Percentiles rank a stretch among this genome's conserved stretches.
phyloP scores from a whole-genome alignment of 805 yeast species.

The Deakozyma indianensis region DNA sequence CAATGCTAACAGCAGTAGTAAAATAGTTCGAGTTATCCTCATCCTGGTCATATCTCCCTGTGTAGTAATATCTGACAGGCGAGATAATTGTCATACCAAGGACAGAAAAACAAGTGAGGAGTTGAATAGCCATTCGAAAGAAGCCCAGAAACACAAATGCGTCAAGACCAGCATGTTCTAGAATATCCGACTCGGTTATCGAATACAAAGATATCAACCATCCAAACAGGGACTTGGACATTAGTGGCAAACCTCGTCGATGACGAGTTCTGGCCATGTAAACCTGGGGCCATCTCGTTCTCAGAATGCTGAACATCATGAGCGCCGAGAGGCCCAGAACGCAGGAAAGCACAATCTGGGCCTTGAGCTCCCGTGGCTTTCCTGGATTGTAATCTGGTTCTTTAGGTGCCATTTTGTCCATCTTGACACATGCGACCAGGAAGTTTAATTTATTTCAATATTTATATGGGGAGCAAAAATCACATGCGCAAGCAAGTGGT shows the following conservation, averaged over 20 bases:
- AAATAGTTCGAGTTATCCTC: conserved; percentile 9
- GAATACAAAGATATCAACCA: conserved; percentile 61
- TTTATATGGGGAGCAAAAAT: conserved; percentile 7
- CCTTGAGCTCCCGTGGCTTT: conserved; percentile 12
- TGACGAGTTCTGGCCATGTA: conserved; percentile 67
- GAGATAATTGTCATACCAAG: conserved; percentile 66
- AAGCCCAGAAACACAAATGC: conserved; percentile 86
- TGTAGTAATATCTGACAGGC: conserved; percentile 70
- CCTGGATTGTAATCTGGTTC: conserved; percentile 16
- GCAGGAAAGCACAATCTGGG: conserved; percentile 24
- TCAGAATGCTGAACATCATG: conserved; percentile 49
- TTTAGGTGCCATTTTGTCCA: conserved; percentile 9
- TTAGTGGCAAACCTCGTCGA: conserved; percentile 39
- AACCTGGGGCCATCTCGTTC: conserved; percentile 64
- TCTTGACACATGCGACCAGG: conserved; percentile 24
- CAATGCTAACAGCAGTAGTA: neutral
- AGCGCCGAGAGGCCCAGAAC: conserved; percentile 58
- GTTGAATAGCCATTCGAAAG: conserved; percentile 73
- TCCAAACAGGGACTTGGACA: conserved; percentile 54
- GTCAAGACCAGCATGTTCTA: conserved; percentile 86
- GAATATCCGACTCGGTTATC: conserved; percentile 59
- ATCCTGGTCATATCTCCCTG: conserved; percentile 59
- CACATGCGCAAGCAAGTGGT: conserved; percentile 8
- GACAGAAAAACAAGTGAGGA: conserved; percentile 47
- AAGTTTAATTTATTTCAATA: conserved; percentile 12